These are phyloP conservation scores for Kodamaea laetipori DNA, from an alignment of 805 yeast species.

Conservation along the genomic window DNA sequence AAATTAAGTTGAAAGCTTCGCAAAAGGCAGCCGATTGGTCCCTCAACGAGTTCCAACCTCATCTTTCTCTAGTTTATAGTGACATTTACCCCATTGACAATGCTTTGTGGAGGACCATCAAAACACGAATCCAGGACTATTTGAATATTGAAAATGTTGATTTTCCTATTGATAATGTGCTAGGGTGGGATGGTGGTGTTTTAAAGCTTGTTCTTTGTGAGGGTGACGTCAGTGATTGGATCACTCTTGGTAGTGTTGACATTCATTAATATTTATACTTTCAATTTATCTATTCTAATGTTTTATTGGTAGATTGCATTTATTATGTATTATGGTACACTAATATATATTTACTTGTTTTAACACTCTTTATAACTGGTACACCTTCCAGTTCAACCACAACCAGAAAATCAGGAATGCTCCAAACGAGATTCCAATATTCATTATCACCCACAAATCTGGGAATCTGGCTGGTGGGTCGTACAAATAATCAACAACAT, in stretches of 20 bases:
- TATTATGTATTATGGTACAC: not conserved
- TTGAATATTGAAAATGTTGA: conserved; percentile 52
- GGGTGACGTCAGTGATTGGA: conserved; percentile 74
- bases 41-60: conserved; percentile 62
- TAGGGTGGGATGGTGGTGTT: conserved; percentile 71
- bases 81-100: conserved; percentile 64
- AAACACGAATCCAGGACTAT: conserved; percentile 65
- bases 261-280: conserved; percentile 26
- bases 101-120: conserved; percentile 63
- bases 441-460: conserved; percentile 82
- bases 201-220: conserved; percentile 67
- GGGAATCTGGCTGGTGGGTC: conserved; percentile 67
- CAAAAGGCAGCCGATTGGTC: conserved; percentile 57
- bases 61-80: conserved; percentile 70
- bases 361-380: conserved; percentile 12
- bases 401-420: conserved; percentile 76
- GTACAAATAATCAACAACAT: conserved; percentile 51
- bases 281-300: not conserved
- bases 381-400: conserved; percentile 60
- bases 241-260: conserved; percentile 56
- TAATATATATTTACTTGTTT: not conserved
- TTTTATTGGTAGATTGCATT: not conserved
- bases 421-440: conserved; percentile 70
- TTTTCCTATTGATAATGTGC: conserved; percentile 34
- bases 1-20: conserved; percentile 47